Evolutionary conservation across 345 rosid genomes (phyloP).

Genomic region (Populus simonii): DNA sequence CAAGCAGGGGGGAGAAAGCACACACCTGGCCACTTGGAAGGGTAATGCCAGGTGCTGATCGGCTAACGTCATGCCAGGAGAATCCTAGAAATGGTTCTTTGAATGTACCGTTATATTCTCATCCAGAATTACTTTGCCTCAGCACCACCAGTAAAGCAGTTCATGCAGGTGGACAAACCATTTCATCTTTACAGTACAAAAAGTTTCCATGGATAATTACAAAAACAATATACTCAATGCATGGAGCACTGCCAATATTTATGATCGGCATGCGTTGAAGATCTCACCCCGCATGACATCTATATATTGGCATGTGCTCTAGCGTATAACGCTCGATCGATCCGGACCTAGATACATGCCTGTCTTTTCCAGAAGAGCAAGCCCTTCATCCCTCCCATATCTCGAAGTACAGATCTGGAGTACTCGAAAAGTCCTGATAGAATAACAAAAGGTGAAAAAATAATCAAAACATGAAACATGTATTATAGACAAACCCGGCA

Average conservation of each 20-base stretch:
- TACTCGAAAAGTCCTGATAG: constrained; percentile 67
- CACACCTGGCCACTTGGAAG: not conserved
- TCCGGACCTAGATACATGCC: constrained; percentile 83
- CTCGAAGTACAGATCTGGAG: constrained; percentile 69
- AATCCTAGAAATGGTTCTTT: not conserved
- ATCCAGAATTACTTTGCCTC: constrained; percentile 1
- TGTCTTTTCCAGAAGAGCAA: constrained; percentile 76
- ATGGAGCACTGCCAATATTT: not conserved
- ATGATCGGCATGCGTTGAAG: constrained; percentile 54
- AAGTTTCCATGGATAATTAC: not conserved
- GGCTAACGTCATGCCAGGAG: not conserved
- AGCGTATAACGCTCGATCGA: constrained; percentile 82
- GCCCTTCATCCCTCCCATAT: constrained; percentile 72
- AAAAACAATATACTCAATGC: not conserved
- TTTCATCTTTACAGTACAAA: not conserved
- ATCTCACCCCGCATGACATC: constrained; percentile 90
- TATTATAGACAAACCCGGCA: not conserved
- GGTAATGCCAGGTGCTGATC: not conserved
- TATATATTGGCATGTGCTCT: constrained; percentile 66
- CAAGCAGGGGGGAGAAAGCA: not conserved
- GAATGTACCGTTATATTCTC: not conserved
- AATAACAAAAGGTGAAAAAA: not conserved
- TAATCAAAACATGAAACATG: not conserved
- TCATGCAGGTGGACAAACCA: not conserved
- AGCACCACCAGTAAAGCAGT: not conserved